Evolutionary conservation across 2,329 filamentous ascomycete genomes (phyloP).

Genomic region (Colletotrichum abscissum): DNA sequence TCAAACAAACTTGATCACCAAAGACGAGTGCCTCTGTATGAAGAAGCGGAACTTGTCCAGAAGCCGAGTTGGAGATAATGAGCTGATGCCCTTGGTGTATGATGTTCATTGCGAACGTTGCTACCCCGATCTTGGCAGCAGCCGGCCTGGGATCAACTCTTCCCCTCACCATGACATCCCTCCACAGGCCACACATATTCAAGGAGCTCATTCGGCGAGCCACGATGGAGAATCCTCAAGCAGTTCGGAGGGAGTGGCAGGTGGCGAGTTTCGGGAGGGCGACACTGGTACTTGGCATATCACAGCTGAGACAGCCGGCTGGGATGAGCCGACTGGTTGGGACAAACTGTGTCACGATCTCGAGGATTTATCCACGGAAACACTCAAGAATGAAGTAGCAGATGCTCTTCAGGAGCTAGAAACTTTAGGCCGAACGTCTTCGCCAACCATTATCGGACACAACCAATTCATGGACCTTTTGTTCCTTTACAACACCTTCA

Average conservation of each 20-base stretch:
- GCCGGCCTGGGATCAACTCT: no score
- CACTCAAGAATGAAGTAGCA: neutral
- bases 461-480: conserved; percentile 74
- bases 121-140: neutral
- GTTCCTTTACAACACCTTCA: conserved; percentile 72
- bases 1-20: rapidly evolving
- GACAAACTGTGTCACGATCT: neutral
- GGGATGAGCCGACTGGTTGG: neutral
- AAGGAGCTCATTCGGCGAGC: neutral
- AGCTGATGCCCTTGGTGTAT: neutral
- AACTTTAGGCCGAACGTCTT: conserved; percentile 38
- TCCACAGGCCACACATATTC: rapidly evolving
- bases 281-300: neutral
- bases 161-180: no score
- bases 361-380: neutral
- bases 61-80: neutral
- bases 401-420: conserved; percentile 34
- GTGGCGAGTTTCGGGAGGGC: neutral
- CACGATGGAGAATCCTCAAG: neutral
- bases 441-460: conserved; percentile 67
- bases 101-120: neutral
- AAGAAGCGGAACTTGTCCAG: neutral
- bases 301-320: neutral
- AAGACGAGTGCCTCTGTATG: rapidly evolving
- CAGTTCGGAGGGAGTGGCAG: neutral